Base-by-base conservation (phyloP, 257 asterid genomes). In the Gynochthodes officinalis region DNA sequence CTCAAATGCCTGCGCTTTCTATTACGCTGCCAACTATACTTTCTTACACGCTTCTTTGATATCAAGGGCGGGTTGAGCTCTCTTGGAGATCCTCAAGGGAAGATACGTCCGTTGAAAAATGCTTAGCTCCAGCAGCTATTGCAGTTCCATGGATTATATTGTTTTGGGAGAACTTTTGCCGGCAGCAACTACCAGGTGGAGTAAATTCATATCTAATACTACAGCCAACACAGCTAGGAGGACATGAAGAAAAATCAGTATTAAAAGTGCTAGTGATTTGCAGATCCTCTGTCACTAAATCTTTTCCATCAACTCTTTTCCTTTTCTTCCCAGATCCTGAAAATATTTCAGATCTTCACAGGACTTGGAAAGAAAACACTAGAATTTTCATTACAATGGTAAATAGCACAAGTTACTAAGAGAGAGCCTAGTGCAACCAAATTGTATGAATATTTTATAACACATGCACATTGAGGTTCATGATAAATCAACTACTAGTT, bases 1-100 rank as follows among this genome's bases (percentile, higher is more conserved):
- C 75, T 64, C 79, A 83, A 84, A 80, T 74, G 85, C 73, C 77
- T 71, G 52, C 62, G 82, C 71, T 87, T 87, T 81, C 89, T 86
- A 35, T 67, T 84, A 19, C 96, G 92, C 79, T 81, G 90, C 96
- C 95, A 85, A 60, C 86, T 74, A 75, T 52, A 79, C 80, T 65
- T 78, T 69, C 97, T 82, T 64, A 10, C 72, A 76, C 84, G 86
- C 86, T 93, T 91, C 74, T 69, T 79, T 65, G 52, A 67, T 59
- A 30, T 67, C 68, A 43, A 61, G 60, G 66, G 71, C 53, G 76
- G 68, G 83, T 77, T 58, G 82, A 78, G 83, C 75, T 61, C 73
- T 58, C 78, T 59, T 74, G 87, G 73, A 69, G 5, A 30, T 73
- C 68, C 28, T 57, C 30, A 39, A 37, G 70, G 71, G 83, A 70